Percentiles rank a stretch among this genome's conserved stretches.
phyloP scores from a whole-genome alignment of 116 monocot genomes.

The Zostera marina region DNA sequence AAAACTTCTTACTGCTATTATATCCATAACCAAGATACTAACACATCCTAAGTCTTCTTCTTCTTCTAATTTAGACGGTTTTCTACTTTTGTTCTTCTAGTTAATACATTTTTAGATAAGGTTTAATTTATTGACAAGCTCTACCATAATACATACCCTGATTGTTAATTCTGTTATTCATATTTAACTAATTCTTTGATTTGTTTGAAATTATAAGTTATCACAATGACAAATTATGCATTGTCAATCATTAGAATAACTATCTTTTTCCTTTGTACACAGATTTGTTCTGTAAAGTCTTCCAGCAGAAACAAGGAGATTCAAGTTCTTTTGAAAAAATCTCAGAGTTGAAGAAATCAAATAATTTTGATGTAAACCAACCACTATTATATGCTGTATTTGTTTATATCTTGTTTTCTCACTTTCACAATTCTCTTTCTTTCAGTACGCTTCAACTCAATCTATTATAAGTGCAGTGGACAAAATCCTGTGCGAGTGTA shows the following conservation, averaged over 20 bases:
- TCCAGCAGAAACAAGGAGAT: constrained; percentile 55
- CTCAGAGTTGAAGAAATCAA: constrained; percentile 73
- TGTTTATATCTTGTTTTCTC: background rate
- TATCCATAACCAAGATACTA: no score
- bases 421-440: constrained; percentile 3
- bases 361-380: constrained; percentile 65
- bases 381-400: background rate
- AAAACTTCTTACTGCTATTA: no score
- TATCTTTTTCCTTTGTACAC: constrained; percentile 8
- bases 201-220: no score
- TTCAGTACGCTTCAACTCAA: constrained; percentile 74
- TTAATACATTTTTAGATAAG: no score
- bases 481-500: constrained; percentile 73
- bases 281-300: constrained; percentile 55
- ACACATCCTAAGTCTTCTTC: background rate
- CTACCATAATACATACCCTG: background rate
- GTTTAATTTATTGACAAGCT: background rate
- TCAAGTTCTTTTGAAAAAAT: constrained; percentile 65
- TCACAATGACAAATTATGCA: background rate
- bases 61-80: no score
- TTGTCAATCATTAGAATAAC: background rate
- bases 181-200: no score
- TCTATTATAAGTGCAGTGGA: constrained; percentile 53
- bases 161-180: no score
- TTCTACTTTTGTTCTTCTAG: background rate